phyloP scores from a whole-genome alignment of 106 monocot genomes.

The Posidonia australis region DNA sequence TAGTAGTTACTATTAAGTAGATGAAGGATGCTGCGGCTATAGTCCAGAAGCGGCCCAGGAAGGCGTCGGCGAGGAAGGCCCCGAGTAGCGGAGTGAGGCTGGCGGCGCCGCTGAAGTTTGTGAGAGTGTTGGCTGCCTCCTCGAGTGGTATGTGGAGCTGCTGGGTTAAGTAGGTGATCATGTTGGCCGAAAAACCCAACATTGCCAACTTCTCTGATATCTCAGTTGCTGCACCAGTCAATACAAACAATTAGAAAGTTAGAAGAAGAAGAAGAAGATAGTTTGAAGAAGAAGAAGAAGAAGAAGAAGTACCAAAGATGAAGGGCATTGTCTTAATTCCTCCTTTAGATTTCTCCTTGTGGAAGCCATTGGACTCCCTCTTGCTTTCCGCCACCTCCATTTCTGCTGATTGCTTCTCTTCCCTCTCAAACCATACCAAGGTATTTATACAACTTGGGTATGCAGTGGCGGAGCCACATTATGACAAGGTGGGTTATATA shows the following conservation, averaged over 20 bases:
- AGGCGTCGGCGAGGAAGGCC: conserved; percentile 76
- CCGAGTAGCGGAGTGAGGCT: conserved; percentile 69
- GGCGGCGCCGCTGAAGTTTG: conserved; percentile 69
- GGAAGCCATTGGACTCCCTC: neutral
- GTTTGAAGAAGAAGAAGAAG: neutral
- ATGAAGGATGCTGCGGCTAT: conserved; percentile 49
- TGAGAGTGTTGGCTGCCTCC: conserved; percentile 67
- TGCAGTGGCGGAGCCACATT: too few relatives aligned
- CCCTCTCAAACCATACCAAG: neutral
- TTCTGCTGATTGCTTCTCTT: neutral
- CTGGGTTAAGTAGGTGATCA: conserved; percentile 66
- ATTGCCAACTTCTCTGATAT: conserved; percentile 70
- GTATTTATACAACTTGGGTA: too few relatives aligned
- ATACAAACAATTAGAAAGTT: neutral
- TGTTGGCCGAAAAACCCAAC: conserved; percentile 72
- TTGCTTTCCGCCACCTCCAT: neutral
- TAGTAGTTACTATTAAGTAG: conserved; percentile 42
- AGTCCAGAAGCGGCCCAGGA: conserved; percentile 68
- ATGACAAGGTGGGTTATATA: too few relatives aligned
- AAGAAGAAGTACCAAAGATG: conserved; percentile 31
- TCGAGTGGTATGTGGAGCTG: conserved; percentile 62
- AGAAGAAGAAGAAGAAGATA: neutral
- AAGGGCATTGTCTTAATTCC: conserved; percentile 25
- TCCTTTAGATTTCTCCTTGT: conserved; percentile 4
- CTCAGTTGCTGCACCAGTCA: conserved; percentile 21